Evolutionary conservation across 106 monocot species (phyloP), one percentile per base, ranked within the genome.

Genomic region (Platanthera guangdongensis): DNA sequence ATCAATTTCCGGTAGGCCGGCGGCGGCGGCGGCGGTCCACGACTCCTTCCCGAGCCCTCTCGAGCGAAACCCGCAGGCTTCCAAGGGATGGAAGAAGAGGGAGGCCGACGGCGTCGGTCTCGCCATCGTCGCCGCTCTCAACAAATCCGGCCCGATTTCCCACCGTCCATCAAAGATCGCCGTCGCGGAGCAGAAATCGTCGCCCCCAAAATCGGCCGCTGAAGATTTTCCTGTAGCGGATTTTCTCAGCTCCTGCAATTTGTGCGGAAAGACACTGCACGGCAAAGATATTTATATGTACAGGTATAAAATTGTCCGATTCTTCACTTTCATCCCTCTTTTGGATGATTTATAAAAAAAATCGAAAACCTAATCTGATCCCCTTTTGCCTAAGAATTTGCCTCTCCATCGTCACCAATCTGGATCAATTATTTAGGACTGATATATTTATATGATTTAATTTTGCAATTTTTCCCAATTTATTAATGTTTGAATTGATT

Each of bases 251-350:
- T 80, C 47, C 67, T 92, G 92, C 80, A 60, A 86, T 47, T 39
- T 92, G 54, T 92, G 92, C 65, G 6, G 86, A 73, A 88, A 88
- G 74, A 78, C 55, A 39, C 80, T 92, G 10, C 81, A 88, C 47
- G 92, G 92, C 2, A 88, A 86, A 47, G 92, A 92, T 51, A 92
- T 92, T 14, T 91, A 82, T 80, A 88, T 91, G 80, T 91, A 91
- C 73, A 86, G 84, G 88, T 82, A 39, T 39, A 39, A 39, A 79
- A 55, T 50, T 73, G 25, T 3, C 5, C 16, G 5, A 11, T 55
- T 55, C 55, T n/a, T 55, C 5, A 39, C n/a, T 15, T 55, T 55
- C 5, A 3, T 14, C 3, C 4, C 5, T 15, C 3, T 55, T n/a
- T 55, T 16, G 13, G n/a, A 14, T 14, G 55, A 5, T 16, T 25